Evolutionary conservation across 345 rosid species (phyloP), one percentile per base, ranked within the genome.

Genomic region (Populus simonii): DNA sequence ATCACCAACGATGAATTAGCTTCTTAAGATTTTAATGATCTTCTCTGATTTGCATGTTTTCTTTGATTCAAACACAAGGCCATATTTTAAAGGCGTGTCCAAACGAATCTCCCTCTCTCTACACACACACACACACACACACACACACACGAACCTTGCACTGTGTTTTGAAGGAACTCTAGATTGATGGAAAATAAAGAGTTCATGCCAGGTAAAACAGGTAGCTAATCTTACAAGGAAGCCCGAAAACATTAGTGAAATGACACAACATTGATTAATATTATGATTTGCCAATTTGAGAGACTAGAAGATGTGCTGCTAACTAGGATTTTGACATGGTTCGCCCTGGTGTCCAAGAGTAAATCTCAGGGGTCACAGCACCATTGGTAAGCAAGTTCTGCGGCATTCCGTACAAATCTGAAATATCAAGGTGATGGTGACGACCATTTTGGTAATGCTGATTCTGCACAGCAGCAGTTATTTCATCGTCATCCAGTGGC

Each of bases 301-400:
- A 23, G 65, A 10, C 62, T 25, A 38, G 27, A 20, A 35, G 23
- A 76, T 35, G 49, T 51, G 22, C 72, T 47, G 72, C 33, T 13
- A 51, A 47, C 33, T 74, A 74, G 78, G 90, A 83, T 80, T 88
- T 90, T 15, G 91, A 85, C 84, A 77, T 77, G 45, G 84, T 80
- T 81, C 89, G 85, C 15, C 85, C 82, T 2, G 89, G 78, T 18
- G 88, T 87, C 95, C 92, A 92, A 8, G 92, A 75, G 82, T 92
- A 90, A 20, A 89, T 86, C 86, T 92, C 96, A 18, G 90, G 91
- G 57, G 87, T 82, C 8, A 67, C 68, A 20, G 77, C 49, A 18
- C 90, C 89, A 80, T 89, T 87, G 65, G 91, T 85, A 59, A 92
- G 90, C 88, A 92, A 84, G 85, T 91, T 94, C 75, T 85, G 96